Base-by-base conservation (phyloP, 805 yeast genomes). In the Jamesozyma rosinii region DNA sequence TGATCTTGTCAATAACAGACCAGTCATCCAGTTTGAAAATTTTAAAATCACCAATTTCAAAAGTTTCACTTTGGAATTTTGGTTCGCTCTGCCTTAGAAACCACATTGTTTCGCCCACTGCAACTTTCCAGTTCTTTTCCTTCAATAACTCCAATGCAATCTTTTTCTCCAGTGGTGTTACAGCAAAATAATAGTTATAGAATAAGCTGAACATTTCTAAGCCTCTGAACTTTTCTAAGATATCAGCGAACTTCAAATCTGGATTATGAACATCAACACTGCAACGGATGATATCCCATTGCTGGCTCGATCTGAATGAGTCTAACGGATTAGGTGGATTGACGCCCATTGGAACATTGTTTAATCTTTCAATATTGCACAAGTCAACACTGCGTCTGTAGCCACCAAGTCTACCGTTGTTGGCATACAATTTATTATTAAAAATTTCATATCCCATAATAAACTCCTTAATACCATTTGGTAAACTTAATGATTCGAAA, bases 21-120 rank as follows among this genome's bases (percentile, higher is more conserved):
- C 76, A 71, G 40, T 63, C 68, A 41, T 57, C 64, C 27, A 70
- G 62, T 50, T 68, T 70, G 49, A 71, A 71, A 13, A 70, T 57
- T 46, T 64, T 69, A 53, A 60, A 69, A 46, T 70, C 74, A 26
- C 71, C 72, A 27, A 69, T 49, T 47, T 68, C 72, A 47, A 61
- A 68, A 17, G 52, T 54, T 37, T 68, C 73, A 34, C 66, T 67
- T n/a, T 57, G 50, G 37, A 64, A 58, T 41, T 65, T 67, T 6
- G 65, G 58, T 37, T 59, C 63, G 17, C 69, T 63, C 38, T 60
- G 69, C 36, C 71, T 64, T 41, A 66, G 63, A 45, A 61, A 66
- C 72, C 72, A 68, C 48, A 55, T 48, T 39, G 60, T 53, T 20
- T 61, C 63, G 38, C 51, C 58, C 17, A 42, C 42, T 17, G 61